A percentile compares a stretch with the other conserved stretches of the same genome.
Conservation (phyloP, 768 basidiomycete genomes). For the Kondoa subrosea region DNA sequence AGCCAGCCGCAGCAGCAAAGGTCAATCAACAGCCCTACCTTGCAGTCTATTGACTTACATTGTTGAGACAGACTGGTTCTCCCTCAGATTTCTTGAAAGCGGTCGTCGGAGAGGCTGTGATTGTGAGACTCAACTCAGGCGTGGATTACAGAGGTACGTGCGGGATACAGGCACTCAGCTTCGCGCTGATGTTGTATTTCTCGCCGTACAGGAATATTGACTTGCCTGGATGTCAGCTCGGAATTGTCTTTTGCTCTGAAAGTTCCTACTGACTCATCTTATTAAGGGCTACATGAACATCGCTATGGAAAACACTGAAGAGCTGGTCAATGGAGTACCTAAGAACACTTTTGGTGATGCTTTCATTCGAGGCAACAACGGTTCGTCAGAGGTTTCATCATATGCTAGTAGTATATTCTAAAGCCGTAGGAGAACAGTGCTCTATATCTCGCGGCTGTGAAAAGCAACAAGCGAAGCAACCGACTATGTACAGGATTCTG, state of each 20-base stretch:
- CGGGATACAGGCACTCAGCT: background rate
- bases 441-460: constrained; percentile 52
- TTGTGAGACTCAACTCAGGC: constrained; percentile 76
- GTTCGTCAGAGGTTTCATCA: constrained; percentile 34
- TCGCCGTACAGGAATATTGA: constrained; percentile 55
- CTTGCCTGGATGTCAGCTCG: constrained; percentile 63
- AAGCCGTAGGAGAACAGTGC: constrained; percentile 36
- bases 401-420: constrained; percentile 11
- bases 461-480: too few relatives aligned
- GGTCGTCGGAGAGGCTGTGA: constrained; percentile 88
- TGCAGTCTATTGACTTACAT: too few relatives aligned
- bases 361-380: constrained; percentile 87
- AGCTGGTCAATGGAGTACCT: constrained; percentile 70
- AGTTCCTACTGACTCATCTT: background rate
- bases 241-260: background rate
- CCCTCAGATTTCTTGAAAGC: constrained; percentile 36
- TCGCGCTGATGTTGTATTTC: background rate
- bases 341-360: constrained; percentile 54
- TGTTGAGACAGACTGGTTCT: constrained; percentile 9
- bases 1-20: background rate
- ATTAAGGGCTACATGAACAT: constrained; percentile 73
- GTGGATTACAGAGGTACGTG: constrained; percentile 75
- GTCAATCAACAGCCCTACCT: too few relatives aligned
- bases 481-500: too few relatives aligned
- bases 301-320: constrained; percentile 90